A percentile compares a stretch with the other conserved stretches of the same genome.
Conservation (phyloP, 352 stramenopile species). For the Phytophthora quininea region DNA sequence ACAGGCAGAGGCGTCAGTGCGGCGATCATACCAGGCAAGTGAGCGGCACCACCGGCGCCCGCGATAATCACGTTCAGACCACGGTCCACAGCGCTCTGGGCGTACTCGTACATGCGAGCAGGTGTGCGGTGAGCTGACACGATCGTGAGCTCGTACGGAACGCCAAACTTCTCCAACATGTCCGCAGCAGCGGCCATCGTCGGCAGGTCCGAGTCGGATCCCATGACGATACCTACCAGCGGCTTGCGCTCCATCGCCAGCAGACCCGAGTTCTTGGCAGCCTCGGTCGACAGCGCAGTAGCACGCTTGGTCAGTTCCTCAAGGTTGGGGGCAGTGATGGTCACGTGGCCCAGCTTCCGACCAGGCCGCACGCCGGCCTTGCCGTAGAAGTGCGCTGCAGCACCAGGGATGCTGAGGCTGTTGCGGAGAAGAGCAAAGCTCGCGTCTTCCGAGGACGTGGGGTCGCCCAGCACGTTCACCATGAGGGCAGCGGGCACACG, state of each 20-base stretch:
- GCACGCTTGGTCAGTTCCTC: constrained; percentile 80
- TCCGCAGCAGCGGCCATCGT: constrained; percentile 96
- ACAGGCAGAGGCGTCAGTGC: constrained; percentile 89
- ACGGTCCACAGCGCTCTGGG: constrained; percentile 83
- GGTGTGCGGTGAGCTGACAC: constrained; percentile 98
- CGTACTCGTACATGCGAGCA: constrained; percentile 96
- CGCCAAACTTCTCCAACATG: constrained; percentile 95
- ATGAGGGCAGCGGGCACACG: constrained; percentile 91
- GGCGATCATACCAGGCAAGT: constrained; percentile 96
- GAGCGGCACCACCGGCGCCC: constrained; percentile 96
- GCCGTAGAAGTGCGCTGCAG: constrained; percentile 97
- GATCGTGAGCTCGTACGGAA: constrained; percentile 98
- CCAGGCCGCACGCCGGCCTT: constrained; percentile 90
- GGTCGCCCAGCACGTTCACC: constrained; percentile 91
- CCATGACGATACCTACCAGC: constrained; percentile 91
- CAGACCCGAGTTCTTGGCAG: constrained; percentile 49
- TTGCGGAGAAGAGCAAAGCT: constrained; percentile 74
- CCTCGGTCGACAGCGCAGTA: constrained; percentile 55
- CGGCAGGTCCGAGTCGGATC: constrained; percentile 96
- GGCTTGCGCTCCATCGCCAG: constrained; percentile 29
- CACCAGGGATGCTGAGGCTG: constrained; percentile 75
- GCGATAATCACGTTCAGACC: constrained; percentile 95
- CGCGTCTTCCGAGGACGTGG: constrained; percentile 75
- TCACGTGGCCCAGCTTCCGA: constrained; percentile 98
- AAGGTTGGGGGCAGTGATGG: constrained; percentile 90